phyloP scores from a whole-genome alignment of 257 asterid species.

The Gentiana macrophylla region DNA sequence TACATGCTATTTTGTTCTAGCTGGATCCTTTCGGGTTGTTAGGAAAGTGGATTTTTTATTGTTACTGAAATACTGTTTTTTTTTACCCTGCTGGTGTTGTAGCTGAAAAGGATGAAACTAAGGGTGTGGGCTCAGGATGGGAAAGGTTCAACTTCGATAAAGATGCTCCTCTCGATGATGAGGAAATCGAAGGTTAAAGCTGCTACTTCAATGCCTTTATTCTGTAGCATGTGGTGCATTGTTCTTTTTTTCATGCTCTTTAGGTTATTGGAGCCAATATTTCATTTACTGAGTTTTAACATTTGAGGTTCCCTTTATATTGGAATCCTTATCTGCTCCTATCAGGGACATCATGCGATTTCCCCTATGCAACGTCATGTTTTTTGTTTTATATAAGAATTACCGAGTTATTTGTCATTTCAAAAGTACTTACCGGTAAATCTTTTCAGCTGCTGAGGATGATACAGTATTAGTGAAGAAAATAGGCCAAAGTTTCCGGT shows the following conservation, averaged over 20 bases:
- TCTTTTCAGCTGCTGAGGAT: slow-evolving; percentile 70
- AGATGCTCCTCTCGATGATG: slow-evolving; percentile 94
- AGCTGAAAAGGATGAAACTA: slow-evolving; percentile 74
- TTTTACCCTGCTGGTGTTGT: slow-evolving; percentile 3
- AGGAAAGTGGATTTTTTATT: no score
- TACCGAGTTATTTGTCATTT: neutral
- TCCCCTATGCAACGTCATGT: neutral
- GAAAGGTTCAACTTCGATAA: slow-evolving; percentile 81
- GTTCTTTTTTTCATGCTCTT: neutral
- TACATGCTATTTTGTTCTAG: no score
- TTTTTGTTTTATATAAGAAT: neutral
- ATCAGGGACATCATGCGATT: neutral
- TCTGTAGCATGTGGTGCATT: neutral
- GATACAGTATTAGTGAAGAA: slow-evolving; percentile 64
- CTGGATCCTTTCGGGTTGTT: no score
- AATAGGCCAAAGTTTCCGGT: slow-evolving; percentile 84
- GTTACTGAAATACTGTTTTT: neutral
- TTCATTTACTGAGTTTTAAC: neutral
- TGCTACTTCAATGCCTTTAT: slow-evolving; percentile 2
- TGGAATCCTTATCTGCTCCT: neutral
- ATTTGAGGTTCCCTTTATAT: neutral
- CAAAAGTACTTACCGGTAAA: neutral
- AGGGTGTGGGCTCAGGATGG: slow-evolving; percentile 89
- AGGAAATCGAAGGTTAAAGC: slow-evolving; percentile 71
- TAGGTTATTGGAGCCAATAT: neutral